A percentile compares a stretch with the other conserved stretches of the same genome.
phyloP scores from a whole-genome alignment of 441 rosid genomes.

The Euphorbia corollata region DNA sequence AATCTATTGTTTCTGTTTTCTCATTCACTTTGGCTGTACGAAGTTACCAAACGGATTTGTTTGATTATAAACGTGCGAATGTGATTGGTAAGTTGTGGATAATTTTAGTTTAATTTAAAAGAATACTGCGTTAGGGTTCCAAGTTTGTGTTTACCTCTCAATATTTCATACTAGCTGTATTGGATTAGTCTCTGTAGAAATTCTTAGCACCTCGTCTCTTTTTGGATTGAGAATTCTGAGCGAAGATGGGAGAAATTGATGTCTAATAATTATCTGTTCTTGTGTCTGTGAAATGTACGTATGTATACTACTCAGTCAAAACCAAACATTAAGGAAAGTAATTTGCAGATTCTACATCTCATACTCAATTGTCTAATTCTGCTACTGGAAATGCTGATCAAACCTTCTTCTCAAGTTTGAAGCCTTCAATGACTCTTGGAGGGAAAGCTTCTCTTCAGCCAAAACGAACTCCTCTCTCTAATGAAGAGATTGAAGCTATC shows the following conservation, averaged over 20 bases:
- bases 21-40: no score
- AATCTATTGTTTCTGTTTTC: not conserved
- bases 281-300: not conserved
- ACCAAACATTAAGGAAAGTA: conserved; percentile 10
- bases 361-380: conserved; percentile 29
- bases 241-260: not conserved
- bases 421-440: conserved; percentile 35
- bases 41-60: no score
- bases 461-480: conserved; percentile 63
- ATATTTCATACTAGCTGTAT: not conserved
- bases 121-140: not conserved
- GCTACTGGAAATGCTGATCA: conserved; percentile 32
- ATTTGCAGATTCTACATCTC: conserved; percentile 39
- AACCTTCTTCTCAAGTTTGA: conserved; percentile 47
- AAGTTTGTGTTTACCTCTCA: no score
- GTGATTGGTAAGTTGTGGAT: not conserved
- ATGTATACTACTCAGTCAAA: not conserved
- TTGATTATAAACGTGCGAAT: not conserved
- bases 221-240: not conserved
- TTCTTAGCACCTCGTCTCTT: not conserved
- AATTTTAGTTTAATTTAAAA: not conserved
- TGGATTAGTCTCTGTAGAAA: not conserved
- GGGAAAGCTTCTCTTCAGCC: conserved; percentile 89
- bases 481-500: conserved; percentile 77
- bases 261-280: no score